phyloP scores from a whole-genome alignment of 768 basidiomycete genomes.

The Gyrodon lividus region DNA sequence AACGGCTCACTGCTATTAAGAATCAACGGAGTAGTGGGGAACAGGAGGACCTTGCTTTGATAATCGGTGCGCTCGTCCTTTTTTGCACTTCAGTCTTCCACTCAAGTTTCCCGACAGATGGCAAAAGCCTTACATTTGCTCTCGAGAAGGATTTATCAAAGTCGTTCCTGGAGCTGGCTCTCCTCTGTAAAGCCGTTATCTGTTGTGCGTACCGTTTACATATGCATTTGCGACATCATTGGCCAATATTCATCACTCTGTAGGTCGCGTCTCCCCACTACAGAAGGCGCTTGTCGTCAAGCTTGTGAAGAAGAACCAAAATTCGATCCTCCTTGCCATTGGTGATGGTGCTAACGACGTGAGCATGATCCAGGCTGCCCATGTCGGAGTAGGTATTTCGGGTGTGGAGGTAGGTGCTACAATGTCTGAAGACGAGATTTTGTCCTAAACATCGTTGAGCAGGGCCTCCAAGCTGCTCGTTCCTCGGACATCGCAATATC shows the following conservation, averaged over 20 bases:
- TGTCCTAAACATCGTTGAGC: background rate
- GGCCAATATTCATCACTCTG: background rate
- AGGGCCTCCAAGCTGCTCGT: constrained; percentile 97
- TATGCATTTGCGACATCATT: background rate
- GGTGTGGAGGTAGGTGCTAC: constrained; percentile 76
- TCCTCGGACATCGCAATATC: constrained; percentile 98
- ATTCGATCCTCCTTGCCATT: constrained; percentile 91
- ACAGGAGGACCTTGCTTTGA: constrained; percentile 88
- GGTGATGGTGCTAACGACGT: constrained; percentile 99
- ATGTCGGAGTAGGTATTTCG: constrained; percentile 96
- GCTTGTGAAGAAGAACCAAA: constrained; percentile 96
- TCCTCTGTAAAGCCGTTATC: constrained; percentile 98
- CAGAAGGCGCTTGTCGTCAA: constrained; percentile 98
- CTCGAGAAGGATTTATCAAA: constrained; percentile 91
- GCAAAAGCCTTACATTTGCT: constrained; percentile 91
- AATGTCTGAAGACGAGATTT: background rate
- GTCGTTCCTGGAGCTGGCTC: constrained; percentile 88
- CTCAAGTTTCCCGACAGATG: constrained; percentile 52
- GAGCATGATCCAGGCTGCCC: constrained; percentile 98
- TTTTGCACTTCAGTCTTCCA: background rate
- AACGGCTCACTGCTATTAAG: constrained; percentile 88
- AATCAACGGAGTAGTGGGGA: constrained; percentile 90
- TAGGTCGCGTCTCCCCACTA: constrained; percentile 94
- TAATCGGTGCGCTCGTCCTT: constrained; percentile 69
- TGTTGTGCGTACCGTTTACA: constrained; percentile 62